Base-by-base conservation (phyloP, 306 rosid genomes). In the Potentilla sterilis region DNA sequence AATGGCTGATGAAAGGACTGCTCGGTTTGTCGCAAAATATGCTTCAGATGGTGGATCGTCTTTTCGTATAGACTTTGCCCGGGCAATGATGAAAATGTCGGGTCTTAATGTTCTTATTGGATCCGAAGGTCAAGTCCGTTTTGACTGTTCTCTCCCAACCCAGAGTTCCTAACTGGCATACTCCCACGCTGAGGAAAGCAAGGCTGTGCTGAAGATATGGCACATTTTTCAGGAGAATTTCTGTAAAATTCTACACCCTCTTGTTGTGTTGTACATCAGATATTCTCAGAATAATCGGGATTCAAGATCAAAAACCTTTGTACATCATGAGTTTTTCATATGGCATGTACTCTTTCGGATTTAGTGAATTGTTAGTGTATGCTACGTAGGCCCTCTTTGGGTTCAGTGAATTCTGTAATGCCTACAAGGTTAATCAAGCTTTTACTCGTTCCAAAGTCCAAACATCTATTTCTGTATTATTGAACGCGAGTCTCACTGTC, bases 31-130 rank as follows among this genome's bases (percentile, higher is more conserved):
- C 7, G 77, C 83, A 64, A 87, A 89, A 32, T 95, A 95, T 76
- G 96, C 97, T 66, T 92, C 95, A 0, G 97, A 92, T 19, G 91
- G 87, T 5, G 93, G 97, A 48, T 87, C 88, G 3, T 86, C 91
- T 37, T 94, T 94, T 59, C 88, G 92, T 42, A 83, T 75, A 85
- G 97, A 92, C 84, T 94, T 95, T 37, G 86, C 93, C 0, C 69
- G 87, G 71, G 95, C 85, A 14, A 85, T 87, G 96, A 41, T 86
- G 79, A 91, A 91, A 85, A 83, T 94, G 91, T 90, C 96, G 24
- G 80, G 69, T 67, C 87, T 88, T 24, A 83, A 83, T 69, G 82
- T 75, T 32, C 67, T 79, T 24, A 77, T 73, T 1, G 84, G 86
- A 35, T 57, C 85, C 19, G 64, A 82, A 82, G 90, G 88, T 66